These are phyloP conservation scores for Dictyostelium firmibasis DNA, from an alignment of 78 protist genomes.

Conservation along the genomic window DNA sequence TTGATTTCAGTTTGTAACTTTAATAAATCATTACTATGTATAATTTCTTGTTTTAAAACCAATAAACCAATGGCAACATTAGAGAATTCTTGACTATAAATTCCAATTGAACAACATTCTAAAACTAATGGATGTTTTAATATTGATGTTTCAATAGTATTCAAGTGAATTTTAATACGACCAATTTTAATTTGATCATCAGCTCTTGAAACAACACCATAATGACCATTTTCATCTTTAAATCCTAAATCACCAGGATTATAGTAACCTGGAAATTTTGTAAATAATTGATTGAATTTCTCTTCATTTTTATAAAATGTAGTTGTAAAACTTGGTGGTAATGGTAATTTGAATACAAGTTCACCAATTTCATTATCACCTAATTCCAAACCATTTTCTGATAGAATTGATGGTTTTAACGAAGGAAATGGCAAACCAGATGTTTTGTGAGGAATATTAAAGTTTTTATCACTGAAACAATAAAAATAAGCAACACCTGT, in stretches of 20 bases:
- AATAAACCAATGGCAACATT: constrained; percentile 81
- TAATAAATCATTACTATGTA: background rate
- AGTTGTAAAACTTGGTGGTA: no score
- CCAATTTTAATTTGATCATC: no score
- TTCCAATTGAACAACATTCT: no score
- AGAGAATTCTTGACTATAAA: constrained; percentile 69
- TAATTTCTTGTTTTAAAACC: constrained; percentile 69
- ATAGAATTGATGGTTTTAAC: background rate
- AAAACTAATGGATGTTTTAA: constrained; percentile 27
- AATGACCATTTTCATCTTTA: constrained; percentile 56
- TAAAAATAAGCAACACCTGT: background rate
- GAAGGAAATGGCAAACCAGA: background rate
- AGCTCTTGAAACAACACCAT: constrained; percentile 79
- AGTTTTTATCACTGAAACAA: background rate
- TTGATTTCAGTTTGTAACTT: background rate
- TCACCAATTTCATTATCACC: constrained; percentile 38
- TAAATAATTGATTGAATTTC: constrained; percentile 49
- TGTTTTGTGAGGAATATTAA: no score
- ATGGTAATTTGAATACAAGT: constrained; percentile 72
- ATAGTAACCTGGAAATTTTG: constrained; percentile 50
- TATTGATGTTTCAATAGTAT: constrained; percentile 78
- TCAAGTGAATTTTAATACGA: constrained; percentile 86
- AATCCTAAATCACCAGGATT: constrained; percentile 87
- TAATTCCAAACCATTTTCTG: background rate
- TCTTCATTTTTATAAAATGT: constrained; percentile 68